Evolutionary conservation across 1,284 basidiomycete species (phyloP).

Genomic region (Pseudozyma thailandica): DNA sequence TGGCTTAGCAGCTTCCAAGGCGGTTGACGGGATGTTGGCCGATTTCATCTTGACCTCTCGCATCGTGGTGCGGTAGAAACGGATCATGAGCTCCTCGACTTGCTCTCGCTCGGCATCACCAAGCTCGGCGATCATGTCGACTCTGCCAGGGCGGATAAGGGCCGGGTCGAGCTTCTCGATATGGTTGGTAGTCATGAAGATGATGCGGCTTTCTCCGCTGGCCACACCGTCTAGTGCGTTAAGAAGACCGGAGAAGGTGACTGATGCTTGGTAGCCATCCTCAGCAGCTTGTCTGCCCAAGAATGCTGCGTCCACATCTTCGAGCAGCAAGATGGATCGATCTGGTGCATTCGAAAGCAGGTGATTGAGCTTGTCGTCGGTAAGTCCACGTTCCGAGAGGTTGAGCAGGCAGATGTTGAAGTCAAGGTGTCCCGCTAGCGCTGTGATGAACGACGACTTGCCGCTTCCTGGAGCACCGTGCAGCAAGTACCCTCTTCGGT

Average conservation of each 20-base stretch:
- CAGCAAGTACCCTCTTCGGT: constrained; percentile 92
- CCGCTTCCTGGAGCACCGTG: constrained; percentile 97
- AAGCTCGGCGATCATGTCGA: constrained; percentile 85
- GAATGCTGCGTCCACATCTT: constrained; percentile 99
- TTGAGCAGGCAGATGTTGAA: constrained; percentile 96
- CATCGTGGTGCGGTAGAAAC: constrained; percentile 76
- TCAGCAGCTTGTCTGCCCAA: constrained; percentile 67
- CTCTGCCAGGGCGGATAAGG: constrained; percentile 91
- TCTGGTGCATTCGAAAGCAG: constrained; percentile 92
- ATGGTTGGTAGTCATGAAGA: constrained; percentile 99
- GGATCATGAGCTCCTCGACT: constrained; percentile 80
- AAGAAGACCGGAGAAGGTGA: constrained; percentile 96
- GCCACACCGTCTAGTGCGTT: constrained; percentile 98
- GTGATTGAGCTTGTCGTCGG: constrained; percentile 96
- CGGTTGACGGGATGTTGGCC: constrained; percentile 10
- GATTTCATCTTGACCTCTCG: constrained; percentile 32
- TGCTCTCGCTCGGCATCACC: constrained; percentile 88
- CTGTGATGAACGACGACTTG: constrained; percentile 98
- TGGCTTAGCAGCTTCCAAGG: constrained; percentile 25
- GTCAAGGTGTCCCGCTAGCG: constrained; percentile 87
- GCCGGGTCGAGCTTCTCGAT: constrained; percentile 78
- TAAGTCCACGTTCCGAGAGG: constrained; percentile 92
- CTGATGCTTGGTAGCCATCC: constrained; percentile 71
- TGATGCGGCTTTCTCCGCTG: constrained; percentile 88
- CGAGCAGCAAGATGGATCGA: constrained; percentile 89